A percentile compares a stretch with the other conserved stretches of the same genome.
Conservation (phyloP, 2,329 filamentous ascomycete genomes). For the Neonectria neomacrospora region DNA sequence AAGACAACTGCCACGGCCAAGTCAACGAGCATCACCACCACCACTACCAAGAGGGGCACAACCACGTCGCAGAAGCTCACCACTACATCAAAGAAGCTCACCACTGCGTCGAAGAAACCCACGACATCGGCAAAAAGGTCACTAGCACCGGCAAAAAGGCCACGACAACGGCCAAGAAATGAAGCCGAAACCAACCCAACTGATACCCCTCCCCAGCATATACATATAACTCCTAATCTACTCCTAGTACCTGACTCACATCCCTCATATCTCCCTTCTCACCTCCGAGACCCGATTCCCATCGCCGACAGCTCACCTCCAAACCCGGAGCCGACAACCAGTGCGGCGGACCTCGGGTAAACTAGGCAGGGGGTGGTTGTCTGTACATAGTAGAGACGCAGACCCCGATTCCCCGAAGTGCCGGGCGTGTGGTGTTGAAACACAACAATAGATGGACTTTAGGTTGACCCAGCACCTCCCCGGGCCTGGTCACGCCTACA, state of each 20-base stretch:
- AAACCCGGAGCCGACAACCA: not conserved
- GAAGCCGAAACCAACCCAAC: not conserved
- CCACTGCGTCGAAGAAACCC: not conserved
- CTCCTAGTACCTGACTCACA: no score
- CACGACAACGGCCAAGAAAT: not conserved
- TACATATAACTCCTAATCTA: no score
- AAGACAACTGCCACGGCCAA: not conserved
- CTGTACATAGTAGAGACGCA: not conserved
- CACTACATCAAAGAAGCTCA: not conserved
- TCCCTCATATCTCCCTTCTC: no score
- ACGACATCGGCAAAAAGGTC: not conserved
- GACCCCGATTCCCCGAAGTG: not conserved
- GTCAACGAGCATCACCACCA: not conserved
- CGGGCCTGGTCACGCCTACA: not conserved
- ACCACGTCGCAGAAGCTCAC: not conserved
- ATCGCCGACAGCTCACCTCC: not conserved
- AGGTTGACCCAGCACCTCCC: conserved; percentile 14
- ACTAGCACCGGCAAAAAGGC: not conserved
- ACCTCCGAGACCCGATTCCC: no score
- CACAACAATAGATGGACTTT: not conserved
- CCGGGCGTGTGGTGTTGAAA: conserved; percentile 3
- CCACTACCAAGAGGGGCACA: not conserved
- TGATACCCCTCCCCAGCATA: no score
- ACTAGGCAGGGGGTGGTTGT: not conserved
- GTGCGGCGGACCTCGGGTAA: not conserved